These are phyloP conservation scores for Microdochium paspali DNA, from an alignment of 2,329 filamentous ascomycete species.

Conservation along the genomic window DNA sequence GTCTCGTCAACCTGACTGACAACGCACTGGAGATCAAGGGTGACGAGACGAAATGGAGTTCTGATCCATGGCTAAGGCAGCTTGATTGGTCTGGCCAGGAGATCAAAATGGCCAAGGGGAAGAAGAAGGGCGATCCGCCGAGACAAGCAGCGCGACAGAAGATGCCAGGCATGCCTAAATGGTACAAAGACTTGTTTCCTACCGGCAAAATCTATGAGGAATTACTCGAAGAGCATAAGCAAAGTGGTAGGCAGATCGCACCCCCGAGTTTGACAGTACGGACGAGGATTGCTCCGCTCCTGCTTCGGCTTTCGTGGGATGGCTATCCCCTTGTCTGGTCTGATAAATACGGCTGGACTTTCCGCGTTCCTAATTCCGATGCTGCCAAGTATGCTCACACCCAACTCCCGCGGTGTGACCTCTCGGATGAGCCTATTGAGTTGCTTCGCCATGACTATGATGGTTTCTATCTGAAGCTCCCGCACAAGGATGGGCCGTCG, in stretches of 20 bases:
- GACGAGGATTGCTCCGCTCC: conserved; percentile 75
- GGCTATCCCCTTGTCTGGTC: conserved; percentile 88
- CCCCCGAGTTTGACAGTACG: conserved; percentile 76
- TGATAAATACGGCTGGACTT: conserved; percentile 87
- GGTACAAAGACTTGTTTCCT: conserved; percentile 92
- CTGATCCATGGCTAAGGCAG: conserved; percentile 86
- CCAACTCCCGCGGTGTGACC: conserved; percentile 65
- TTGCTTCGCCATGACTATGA: conserved; percentile 55
- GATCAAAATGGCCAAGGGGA: conserved; percentile 82
- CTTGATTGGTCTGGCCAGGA: conserved; percentile 95
- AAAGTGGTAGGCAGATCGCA: no score
- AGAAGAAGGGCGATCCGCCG: conserved; percentile 74
- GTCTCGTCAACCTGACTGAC: conserved; percentile 64
- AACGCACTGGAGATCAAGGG: conserved; percentile 69
- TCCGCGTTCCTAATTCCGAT: conserved; percentile 59
- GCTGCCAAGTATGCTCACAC: conserved; percentile 57
- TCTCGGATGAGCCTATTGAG: conserved; percentile 63
- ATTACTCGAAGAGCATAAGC: conserved; percentile 58
- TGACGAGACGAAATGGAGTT: conserved; percentile 57
- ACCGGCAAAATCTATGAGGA: no score
- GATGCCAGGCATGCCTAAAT: conserved; percentile 86
- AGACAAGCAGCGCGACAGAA: conserved; percentile 77
- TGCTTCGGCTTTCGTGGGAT: conserved; percentile 82
- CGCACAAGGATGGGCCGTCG: conserved; percentile 87
- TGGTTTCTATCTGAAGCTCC: conserved; percentile 79